phyloP scores from a whole-genome alignment of 2,329 filamentous ascomycete species.

The Venturia effusa region DNA sequence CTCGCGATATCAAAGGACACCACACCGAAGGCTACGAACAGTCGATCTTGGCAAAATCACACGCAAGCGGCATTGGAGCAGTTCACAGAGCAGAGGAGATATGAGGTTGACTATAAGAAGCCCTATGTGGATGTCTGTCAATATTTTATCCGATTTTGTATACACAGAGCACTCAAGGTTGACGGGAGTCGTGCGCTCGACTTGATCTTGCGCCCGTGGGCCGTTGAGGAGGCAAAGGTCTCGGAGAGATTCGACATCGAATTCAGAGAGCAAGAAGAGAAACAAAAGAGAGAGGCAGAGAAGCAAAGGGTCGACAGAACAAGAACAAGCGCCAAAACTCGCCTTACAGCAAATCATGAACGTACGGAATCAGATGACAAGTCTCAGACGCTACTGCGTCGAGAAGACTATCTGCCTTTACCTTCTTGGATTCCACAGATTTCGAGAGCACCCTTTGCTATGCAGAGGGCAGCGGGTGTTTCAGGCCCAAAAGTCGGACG shows the following conservation, averaged over 20 bases:
- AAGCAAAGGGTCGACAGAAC: not conserved
- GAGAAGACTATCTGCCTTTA: slow-evolving; percentile 13
- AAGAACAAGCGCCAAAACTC: not conserved
- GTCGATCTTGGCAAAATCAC: not conserved
- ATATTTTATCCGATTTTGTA: slow-evolving; percentile 26
- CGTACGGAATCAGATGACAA: not conserved
- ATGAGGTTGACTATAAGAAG: slow-evolving; percentile 23
- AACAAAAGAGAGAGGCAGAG: slow-evolving; percentile 2
- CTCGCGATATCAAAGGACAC: slow-evolving; percentile 27
- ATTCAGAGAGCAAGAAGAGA: not conserved
- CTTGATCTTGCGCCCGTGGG: slow-evolving; percentile 31
- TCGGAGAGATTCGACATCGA: not conserved
- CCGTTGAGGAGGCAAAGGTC: slow-evolving; percentile 11
- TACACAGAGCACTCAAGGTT: slow-evolving; percentile 11
- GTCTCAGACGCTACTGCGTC: not conserved
- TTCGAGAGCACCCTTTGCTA: slow-evolving; percentile 18
- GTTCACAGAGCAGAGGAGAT: slow-evolving; percentile 19
- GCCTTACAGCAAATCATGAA: not conserved
- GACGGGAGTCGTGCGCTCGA: slow-evolving; percentile 23
- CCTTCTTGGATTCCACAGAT: slow-evolving; percentile 23
- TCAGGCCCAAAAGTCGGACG: slow-evolving; percentile 19
- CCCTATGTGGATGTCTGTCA: slow-evolving; percentile 23
- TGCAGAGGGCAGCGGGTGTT: slow-evolving; percentile 17
- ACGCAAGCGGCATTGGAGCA: slow-evolving; percentile 12
- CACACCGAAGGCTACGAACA: slow-evolving; percentile 13